Percentiles rank a stretch among this genome's conserved stretches.
phyloP scores from a whole-genome alignment of 2,329 filamentous ascomycete genomes.

The Fusarium nygamai region DNA sequence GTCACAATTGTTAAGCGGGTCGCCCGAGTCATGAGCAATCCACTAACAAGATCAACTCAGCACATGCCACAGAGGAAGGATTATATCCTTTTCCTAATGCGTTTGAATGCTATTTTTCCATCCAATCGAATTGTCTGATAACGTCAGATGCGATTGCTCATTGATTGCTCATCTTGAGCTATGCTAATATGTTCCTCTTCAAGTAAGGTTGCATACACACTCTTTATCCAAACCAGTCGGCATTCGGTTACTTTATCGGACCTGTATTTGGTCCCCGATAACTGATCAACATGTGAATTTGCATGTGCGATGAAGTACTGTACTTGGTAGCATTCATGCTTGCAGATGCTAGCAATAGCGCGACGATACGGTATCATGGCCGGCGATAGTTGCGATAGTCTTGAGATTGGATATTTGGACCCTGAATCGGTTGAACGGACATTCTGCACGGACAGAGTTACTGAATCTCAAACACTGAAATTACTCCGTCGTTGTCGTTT shows the following conservation, averaged over 20 bases:
- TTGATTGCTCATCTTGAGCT: constrained; percentile 20
- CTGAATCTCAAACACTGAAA: not conserved
- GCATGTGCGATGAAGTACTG: not conserved
- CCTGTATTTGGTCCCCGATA: constrained; percentile 16
- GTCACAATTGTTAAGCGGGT: constrained; percentile 29
- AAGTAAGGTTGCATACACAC: constrained; percentile 1
- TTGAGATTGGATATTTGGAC: not conserved
- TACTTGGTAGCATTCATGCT: no score
- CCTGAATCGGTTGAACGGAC: not conserved
- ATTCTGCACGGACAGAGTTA: not conserved
- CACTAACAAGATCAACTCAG: constrained; percentile 32
- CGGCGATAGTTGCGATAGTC: not conserved
- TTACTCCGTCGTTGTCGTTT: not conserved
- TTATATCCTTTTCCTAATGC: constrained; percentile 27
- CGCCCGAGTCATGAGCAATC: constrained; percentile 29
- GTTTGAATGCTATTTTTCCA: constrained; percentile 26
- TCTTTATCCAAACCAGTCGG: constrained; percentile 30
- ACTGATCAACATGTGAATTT: constrained; percentile 17
- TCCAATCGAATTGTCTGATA: constrained; percentile 25
- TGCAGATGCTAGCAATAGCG: not conserved
- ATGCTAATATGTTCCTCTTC: constrained; percentile 7
- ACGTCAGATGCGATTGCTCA: constrained; percentile 21
- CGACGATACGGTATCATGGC: not conserved
- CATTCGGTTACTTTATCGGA: constrained; percentile 24
- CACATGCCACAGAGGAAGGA: constrained; percentile 15